phyloP scores from a whole-genome alignment of 1,284 basidiomycete genomes.

The Tylopilus sp. region DNA sequence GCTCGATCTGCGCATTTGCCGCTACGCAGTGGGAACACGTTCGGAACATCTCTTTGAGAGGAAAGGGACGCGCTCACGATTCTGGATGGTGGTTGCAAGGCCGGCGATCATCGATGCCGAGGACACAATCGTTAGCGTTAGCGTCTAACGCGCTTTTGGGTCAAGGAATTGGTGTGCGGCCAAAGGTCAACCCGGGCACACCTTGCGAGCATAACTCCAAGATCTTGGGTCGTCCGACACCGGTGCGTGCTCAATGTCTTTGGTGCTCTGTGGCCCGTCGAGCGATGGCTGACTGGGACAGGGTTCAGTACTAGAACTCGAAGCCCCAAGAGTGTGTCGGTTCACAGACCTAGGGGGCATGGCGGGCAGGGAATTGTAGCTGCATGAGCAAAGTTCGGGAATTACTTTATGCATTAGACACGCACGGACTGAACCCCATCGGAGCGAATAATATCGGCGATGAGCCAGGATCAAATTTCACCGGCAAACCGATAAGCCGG shows the following conservation, averaged over 20 bases:
- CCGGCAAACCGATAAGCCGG: conserved; percentile 11
- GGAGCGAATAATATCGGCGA: background rate
- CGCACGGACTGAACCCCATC: background rate
- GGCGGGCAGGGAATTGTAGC: background rate
- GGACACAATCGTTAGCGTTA: conserved; percentile 55
- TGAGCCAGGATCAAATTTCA: background rate
- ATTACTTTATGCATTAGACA: conserved; percentile 10
- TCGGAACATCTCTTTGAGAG: background rate
- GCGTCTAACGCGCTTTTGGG: conserved; percentile 38
- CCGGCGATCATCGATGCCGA: conserved; percentile 70
- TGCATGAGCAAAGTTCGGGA: background rate
- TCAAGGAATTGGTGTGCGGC: background rate
- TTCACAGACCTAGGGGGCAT: conserved; percentile 19
- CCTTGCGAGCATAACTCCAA: conserved; percentile 71
- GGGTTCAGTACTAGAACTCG: background rate
- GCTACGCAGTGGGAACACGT: conserved; percentile 38
- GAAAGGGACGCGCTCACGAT: conserved; percentile 43
- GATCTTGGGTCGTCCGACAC: conserved; percentile 76
- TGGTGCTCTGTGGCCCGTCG: background rate
- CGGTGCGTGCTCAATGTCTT: conserved; percentile 61
- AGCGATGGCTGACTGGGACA: conserved; percentile 1
- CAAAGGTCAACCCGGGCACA: background rate
- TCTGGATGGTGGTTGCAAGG: conserved; percentile 64
- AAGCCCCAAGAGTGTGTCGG: background rate
- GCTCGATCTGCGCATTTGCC: conserved; percentile 67